These are phyloP conservation scores for Hexamita inflata DNA, from an alignment of 208 protist species.

Conservation along the genomic window DNA sequence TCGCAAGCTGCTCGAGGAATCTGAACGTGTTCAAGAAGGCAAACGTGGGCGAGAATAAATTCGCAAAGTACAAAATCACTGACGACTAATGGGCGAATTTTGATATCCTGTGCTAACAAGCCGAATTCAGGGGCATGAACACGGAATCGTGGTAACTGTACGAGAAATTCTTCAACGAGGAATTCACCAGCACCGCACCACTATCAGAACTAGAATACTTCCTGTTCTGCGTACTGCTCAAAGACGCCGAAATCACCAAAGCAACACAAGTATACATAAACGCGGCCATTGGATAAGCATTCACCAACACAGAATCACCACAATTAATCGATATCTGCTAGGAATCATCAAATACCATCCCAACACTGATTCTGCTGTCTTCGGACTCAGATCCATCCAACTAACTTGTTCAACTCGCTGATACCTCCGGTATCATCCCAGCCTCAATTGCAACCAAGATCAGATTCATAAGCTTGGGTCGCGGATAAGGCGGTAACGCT, in stretches of 20 bases:
- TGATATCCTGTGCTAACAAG: neutral
- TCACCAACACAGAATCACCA: constrained; percentile 11
- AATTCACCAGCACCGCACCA: neutral
- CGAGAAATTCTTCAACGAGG: neutral
- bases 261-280: neutral
- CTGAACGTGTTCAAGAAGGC: neutral
- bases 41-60: neutral
- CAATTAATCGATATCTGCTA: neutral
- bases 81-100: constrained; percentile 6
- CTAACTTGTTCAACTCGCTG: neutral
- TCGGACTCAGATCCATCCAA: constrained; percentile 24
- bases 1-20: neutral
- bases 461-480: neutral
- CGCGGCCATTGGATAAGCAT: neutral
- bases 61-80: neutral
- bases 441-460: no score
- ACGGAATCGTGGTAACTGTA: neutral
- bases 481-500: neutral
- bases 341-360: constrained; percentile 3
- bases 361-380: neutral
- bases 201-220: neutral
- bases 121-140: neutral
- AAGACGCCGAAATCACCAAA: neutral
- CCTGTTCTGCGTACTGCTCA: neutral
- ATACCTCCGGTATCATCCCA: neutral